Evolutionary conservation across 1,139 yeast species (phyloP), one percentile per base, ranked within the genome.

Genomic region (Saccharomyces hybrid): DNA sequence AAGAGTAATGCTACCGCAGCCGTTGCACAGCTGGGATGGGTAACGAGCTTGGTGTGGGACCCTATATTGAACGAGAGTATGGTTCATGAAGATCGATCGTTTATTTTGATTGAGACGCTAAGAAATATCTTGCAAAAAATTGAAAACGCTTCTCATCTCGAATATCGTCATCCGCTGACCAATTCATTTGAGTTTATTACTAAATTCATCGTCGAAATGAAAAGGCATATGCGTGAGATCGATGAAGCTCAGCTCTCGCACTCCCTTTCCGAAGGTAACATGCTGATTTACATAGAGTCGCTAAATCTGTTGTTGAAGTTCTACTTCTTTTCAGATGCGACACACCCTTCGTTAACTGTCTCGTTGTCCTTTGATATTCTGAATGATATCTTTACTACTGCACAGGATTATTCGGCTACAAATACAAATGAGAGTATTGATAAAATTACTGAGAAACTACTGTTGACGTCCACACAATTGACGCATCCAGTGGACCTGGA

Each of bases 401-500:
- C 48, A 5, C 26, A 42, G 9, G 44, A 44, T 25, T 30, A 34
- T n/a, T 34, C 42, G 20, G 6, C 42, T 9, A 34, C 42, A 6
- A 34, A 34, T 9, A 34, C 42, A 34, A 34, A 34, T 3, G 48
- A 50, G 9, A 42, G n/a, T 3, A 30, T 20, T 23, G 46, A 50
- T 6, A 42, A 11, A 11, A 20, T 34, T 2, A 50, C 48, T 30
- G 52, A 50, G 48, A 50, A 27, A n/a, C 42, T 50, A 20, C 23
- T 50, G 25, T 27, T 28, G 4, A 34, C 42, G 3, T 20, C 32
- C 38, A 11, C 46, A 16, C 20, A 49, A 32, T 7, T 23, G n/a
- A 11, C 46, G 41, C 27, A 32, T 52, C 28, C 49, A 34, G 11
- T 28, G n/a, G 54, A 54, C 41, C 31, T 52, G 9, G 41, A 47